Conservation (phyloP, 1,284 basidiomycete genomes). For the Boletus hoseneyae region DNA sequence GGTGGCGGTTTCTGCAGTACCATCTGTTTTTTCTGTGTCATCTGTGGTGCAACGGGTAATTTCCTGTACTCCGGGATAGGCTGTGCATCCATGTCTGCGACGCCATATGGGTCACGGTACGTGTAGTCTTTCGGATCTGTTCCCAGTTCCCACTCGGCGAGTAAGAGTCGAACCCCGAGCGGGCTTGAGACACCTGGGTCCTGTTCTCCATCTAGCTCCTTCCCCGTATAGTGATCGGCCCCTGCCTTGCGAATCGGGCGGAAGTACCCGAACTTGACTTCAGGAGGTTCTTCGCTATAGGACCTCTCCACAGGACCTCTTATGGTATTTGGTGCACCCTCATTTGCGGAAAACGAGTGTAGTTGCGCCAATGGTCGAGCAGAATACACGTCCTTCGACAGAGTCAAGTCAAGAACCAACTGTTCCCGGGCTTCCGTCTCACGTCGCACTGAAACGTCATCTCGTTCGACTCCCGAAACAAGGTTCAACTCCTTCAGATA, state of each 20-base stretch:
- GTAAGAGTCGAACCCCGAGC: constrained; percentile 55
- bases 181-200: constrained; percentile 32
- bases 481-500: constrained; percentile 42
- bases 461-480: constrained; percentile 34
- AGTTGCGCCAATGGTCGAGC: constrained; percentile 38
- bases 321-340: constrained; percentile 46
- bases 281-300: constrained; percentile 49
- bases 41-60: background rate
- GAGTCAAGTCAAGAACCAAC: constrained; percentile 56
- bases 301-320: constrained; percentile 48
- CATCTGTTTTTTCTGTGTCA: constrained; percentile 23
- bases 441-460: constrained; percentile 39
- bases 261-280: constrained; percentile 58
- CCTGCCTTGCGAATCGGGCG: constrained; percentile 41
- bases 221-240: constrained; percentile 28
- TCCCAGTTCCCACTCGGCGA: constrained; percentile 65
- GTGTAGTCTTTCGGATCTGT: constrained; percentile 46
- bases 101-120: constrained; percentile 55
- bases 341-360: constrained; percentile 21
- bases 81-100: constrained; percentile 25
- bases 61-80: constrained; percentile 19
- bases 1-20: constrained; percentile 33
- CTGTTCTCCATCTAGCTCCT: constrained; percentile 20
- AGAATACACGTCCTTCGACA: constrained; percentile 59
- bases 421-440: constrained; percentile 58